Evolutionary conservation across 2,329 filamentous ascomycete species (phyloP).

Genomic region (Juglanconis oblonga): DNA sequence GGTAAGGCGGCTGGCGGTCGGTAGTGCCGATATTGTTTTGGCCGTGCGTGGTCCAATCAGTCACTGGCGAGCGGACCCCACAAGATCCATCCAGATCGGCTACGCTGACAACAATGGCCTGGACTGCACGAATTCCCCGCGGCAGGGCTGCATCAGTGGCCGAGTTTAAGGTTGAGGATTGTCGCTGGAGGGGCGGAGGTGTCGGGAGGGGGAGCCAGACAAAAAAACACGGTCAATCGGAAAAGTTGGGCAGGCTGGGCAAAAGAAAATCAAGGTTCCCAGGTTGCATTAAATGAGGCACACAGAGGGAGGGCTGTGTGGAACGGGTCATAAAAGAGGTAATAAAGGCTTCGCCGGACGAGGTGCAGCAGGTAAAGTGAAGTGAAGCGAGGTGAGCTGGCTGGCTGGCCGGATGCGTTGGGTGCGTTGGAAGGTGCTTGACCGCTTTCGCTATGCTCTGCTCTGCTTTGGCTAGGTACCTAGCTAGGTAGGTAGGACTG

Average conservation of each 20-base stretch:
- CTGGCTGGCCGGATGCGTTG: no score
- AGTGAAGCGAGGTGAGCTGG: no score
- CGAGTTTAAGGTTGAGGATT: neutral
- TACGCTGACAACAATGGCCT: neutral
- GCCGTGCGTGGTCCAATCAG: slow-evolving; percentile 16
- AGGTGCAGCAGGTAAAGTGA: neutral
- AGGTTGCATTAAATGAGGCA: slow-evolving; percentile 1
- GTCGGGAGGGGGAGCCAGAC: neutral
- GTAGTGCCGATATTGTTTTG: slow-evolving; percentile 19
- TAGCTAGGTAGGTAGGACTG: neutral
- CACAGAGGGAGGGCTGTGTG: neutral
- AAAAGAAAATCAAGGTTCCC: neutral
- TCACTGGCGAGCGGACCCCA: neutral
- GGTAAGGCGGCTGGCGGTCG: slow-evolving; percentile 11
- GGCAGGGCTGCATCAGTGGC: neutral
- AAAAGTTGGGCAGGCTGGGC: neutral
- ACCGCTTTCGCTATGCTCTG: neutral
- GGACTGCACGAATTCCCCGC: neutral
- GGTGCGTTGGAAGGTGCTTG: no score
- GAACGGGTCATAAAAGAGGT: neutral
- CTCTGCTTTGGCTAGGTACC: neutral
- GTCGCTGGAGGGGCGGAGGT: neutral
- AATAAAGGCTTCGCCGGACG: neutral
- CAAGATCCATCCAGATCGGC: neutral
- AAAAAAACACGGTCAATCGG: neutral